A percentile compares a stretch with the other conserved stretches of the same genome.
Conservation (phyloP, 345 rosid genomes). For the Cardamine chenopodiifolia region DNA sequence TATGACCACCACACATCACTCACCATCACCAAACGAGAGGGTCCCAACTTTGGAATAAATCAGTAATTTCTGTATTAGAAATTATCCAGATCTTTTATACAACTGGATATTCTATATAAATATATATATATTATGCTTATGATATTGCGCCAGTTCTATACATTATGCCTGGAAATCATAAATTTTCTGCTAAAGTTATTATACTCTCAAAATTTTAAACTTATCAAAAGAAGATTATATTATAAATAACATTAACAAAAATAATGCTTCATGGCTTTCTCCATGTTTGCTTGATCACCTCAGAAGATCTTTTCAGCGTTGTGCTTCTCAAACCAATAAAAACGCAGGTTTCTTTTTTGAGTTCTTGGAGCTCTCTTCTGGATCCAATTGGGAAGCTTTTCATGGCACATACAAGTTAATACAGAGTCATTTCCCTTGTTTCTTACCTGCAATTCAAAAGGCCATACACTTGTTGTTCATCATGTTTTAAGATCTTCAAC, state of each 20-base stretch:
- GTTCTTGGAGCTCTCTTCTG: constrained; percentile 21
- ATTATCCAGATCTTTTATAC: background rate
- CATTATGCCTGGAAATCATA: constrained; percentile 20
- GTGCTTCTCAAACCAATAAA: constrained; percentile 17
- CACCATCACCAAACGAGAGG: constrained; percentile 14
- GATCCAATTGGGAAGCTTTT: constrained; percentile 29
- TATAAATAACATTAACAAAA: constrained; percentile 1
- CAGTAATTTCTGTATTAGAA: background rate
- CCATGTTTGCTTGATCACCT: constrained; percentile 29
- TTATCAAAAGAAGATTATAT: background rate
- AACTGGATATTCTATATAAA: no score
- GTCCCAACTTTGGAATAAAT: constrained; percentile 12
- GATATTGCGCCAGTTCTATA: constrained; percentile 18
- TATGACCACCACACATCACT: constrained; percentile 24
- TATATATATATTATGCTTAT: background rate
- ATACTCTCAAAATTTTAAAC: constrained; percentile 17
- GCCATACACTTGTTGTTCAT: constrained; percentile 18
- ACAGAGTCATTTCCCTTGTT: constrained; percentile 53
- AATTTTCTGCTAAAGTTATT: background rate
- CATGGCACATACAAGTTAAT: constrained; percentile 20
- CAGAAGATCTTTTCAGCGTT: background rate
- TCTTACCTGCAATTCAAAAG: constrained; percentile 52
- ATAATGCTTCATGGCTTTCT: constrained; percentile 23
- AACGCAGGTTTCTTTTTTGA: constrained; percentile 1
- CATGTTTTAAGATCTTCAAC: constrained; percentile 8